These are phyloP conservation scores for Colletotrichum lupini DNA, from an alignment of 2,329 filamentous ascomycete genomes.

Conservation along the genomic window DNA sequence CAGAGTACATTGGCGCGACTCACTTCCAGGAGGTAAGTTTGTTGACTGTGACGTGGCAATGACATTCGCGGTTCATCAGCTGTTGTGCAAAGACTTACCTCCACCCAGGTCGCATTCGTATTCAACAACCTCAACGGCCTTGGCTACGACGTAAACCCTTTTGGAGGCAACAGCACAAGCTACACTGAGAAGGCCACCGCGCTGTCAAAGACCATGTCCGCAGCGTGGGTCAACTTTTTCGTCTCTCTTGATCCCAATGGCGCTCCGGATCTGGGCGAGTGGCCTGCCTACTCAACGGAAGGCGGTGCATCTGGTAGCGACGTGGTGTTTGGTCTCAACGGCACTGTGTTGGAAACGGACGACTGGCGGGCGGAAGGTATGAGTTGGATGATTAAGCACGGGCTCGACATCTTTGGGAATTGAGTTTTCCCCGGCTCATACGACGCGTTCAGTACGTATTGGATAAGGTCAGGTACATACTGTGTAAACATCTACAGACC, in stretches of 20 bases:
- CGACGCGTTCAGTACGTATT: neutral
- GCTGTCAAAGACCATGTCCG: constrained; percentile 43
- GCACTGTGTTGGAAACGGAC: constrained; percentile 42
- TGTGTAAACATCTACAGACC: neutral
- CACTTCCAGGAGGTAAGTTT: constrained; percentile 51
- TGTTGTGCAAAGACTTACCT: neutral
- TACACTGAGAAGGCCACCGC: constrained; percentile 41
- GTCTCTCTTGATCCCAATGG: constrained; percentile 42
- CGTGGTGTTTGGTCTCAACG: constrained; percentile 43
- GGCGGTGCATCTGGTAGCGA: constrained; percentile 38
- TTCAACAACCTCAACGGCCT: constrained; percentile 49
- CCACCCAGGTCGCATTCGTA: constrained; percentile 49
- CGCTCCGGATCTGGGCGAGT: constrained; percentile 30
- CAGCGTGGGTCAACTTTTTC: constrained; percentile 47
- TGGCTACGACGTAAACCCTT: constrained; percentile 46
- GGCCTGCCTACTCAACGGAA: constrained; percentile 42
- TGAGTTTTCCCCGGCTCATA: constrained; percentile 31
- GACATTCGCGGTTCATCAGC: neutral
- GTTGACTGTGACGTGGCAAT: neutral
- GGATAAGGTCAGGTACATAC: no score
- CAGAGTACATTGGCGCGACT: constrained; percentile 38
- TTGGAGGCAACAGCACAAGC: constrained; percentile 40
- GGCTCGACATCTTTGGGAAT: constrained; percentile 42
- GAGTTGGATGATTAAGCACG: constrained; percentile 43
- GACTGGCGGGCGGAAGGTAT: constrained; percentile 44